Evolutionary conservation across 2,329 filamentous ascomycete species (phyloP), one percentile per base, ranked within the genome.

Genomic region (Gliomastix tumulicola): DNA sequence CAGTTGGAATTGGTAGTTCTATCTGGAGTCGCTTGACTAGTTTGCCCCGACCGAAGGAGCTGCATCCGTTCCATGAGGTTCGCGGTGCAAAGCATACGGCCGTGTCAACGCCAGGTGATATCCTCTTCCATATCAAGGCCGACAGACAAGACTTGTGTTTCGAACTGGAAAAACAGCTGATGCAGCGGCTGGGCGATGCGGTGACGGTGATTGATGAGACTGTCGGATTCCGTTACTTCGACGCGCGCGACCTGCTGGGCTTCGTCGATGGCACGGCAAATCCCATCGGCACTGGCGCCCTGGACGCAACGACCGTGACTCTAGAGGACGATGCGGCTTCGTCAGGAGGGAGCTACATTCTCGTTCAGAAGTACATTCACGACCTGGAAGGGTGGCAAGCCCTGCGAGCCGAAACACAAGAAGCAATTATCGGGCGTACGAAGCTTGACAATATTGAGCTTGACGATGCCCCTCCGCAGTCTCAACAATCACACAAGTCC

Each of bases 251-350:
- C 41, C 62, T 78, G 0, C 62, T 79, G 0, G 74, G 74, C 1
- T 79, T 79, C 36, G 71, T 79, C 4, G 74, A 79, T 39, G 74
- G 74, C 13, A 79, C 74, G 0, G 74, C 74, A 3, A 79, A 79
- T 43, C 74, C 74, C 0, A 60, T 68, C 1, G 72, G 71, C 0
- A 47, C 57, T 0, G 63, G 55, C 2, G 59, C 74, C 0, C 47
- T 55, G 0, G 54, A 55, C 2, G 54, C 71, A 0, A 59, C 70
- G 3, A 50, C 76, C 2, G 50, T 76, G 9, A 48, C 58, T 2
- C 55, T 56, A 28, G 53, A 66, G 30, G 64, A 69, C 21, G 53
- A 67, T n/a, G 36, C 50, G 7, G 39, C 50, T 2, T 48, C 49
- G 0, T 13, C 25, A 16, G 71, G 70, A 2, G 74, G 74, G 2